A percentile compares a stretch with the other conserved stretches of the same genome.
phyloP scores from a whole-genome alignment of 108 stramenopile genomes.

The Bacterosira constricta region DNA sequence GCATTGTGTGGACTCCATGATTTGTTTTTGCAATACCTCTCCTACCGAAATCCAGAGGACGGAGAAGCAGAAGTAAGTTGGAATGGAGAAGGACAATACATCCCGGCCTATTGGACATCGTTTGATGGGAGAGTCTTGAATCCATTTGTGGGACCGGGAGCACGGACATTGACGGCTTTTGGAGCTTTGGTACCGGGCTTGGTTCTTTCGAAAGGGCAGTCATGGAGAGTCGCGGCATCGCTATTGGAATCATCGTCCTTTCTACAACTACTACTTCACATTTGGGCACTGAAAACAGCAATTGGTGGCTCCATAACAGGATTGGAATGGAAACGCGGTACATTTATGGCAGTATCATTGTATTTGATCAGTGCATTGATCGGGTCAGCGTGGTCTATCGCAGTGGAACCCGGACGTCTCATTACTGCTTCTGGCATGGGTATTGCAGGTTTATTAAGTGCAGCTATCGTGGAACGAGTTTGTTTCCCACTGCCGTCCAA shows the following conservation, averaged over 20 bases:
- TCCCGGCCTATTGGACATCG: slow-evolving; percentile 45
- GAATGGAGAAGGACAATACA: slow-evolving; percentile 48
- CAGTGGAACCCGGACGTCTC: slow-evolving; percentile 32
- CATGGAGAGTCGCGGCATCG: slow-evolving; percentile 35
- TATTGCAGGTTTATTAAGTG: slow-evolving; percentile 37
- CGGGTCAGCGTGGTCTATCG: slow-evolving; percentile 44
- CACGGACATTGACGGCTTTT: slow-evolving; percentile 50
- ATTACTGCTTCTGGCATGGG: slow-evolving; percentile 51
- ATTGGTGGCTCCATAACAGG: slow-evolving; percentile 21
- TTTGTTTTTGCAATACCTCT: slow-evolving; percentile 44
- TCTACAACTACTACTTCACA: slow-evolving; percentile 25
- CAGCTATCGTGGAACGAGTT: slow-evolving; percentile 23
- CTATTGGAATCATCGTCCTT: slow-evolving; percentile 37
- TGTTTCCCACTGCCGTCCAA: slow-evolving; percentile 16
- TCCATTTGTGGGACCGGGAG: slow-evolving; percentile 44
- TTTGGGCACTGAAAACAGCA: slow-evolving; percentile 20
- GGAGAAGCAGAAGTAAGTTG: slow-evolving; percentile 40
- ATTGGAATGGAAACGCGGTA: slow-evolving; percentile 40
- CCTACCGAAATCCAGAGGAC: slow-evolving; percentile 29
- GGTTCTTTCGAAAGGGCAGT: slow-evolving; percentile 39
- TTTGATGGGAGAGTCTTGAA: slow-evolving; percentile 46
- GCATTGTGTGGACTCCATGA: slow-evolving; percentile 43
- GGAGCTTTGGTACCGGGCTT: slow-evolving; percentile 48
- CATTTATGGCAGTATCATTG: slow-evolving; percentile 14
- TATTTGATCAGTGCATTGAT: slow-evolving; percentile 28